Evolutionary conservation across 176 grass and related monocot species (phyloP), one percentile per base, ranked within the genome.

Genomic region (Carex cristatella): DNA sequence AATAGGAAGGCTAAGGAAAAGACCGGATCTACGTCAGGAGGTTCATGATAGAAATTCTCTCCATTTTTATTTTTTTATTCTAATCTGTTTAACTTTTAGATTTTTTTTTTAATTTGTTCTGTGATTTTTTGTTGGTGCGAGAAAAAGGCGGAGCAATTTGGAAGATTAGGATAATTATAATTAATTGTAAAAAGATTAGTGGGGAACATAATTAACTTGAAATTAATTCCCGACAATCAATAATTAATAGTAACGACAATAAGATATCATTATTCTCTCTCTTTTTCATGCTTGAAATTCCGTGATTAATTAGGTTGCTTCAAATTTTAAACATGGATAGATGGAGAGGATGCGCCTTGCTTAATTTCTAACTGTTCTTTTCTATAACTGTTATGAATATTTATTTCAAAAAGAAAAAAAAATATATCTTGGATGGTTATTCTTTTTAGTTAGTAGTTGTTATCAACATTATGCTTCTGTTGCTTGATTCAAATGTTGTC

Each of bases 41-140:
- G 87, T 74, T 92, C 88, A 57, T 90, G 86, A 90, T 81, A 92
- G 87, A 79, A 90, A 75, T 86, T 86, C 74, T 87, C 78, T 60
- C 83, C 60, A 55, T 88, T 88, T 67, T 87, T 60, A 81, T 74
- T 76, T 63, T 86, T 87, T 69, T 44, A 63, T 85, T 77, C 49
- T 77, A 61, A 85, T 85, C 58, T 84, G 68, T 73, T 70, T 74
- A 72, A 84, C 65, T 72, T 72, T 46, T 58, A 84, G 35, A 37
- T 78, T 83, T 66, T 46, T 46, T 46, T 65, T 82, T 82, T 82
- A 6, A 4, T 74, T 76, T 76, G 8, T 83, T 15, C 35, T 56
- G 63, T 83, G 81, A 83, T 83, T 83, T 66, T 83, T 83, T 83
- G 42, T 7, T 81, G 19, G 60, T 64, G 38, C 33, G 42, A 31